Percentiles rank a stretch among this genome's conserved stretches.
These are phyloP conservation scores for Mortierella hygrophila DNA, from an alignment of 192 early-diverging fungal species.

Conservation along the genomic window DNA sequence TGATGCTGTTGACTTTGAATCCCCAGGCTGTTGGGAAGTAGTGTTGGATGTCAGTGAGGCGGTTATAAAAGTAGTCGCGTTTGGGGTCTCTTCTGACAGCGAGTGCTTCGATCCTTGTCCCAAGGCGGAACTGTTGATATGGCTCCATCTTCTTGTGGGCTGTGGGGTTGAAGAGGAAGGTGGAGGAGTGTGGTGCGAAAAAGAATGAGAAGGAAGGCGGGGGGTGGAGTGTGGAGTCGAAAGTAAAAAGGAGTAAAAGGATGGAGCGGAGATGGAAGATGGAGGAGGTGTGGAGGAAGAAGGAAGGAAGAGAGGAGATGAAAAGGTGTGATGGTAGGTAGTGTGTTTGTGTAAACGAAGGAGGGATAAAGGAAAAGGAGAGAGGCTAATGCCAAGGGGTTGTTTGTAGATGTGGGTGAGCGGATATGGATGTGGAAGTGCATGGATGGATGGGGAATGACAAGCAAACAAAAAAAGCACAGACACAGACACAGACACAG, in stretches of 20 bases:
- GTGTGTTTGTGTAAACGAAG: too few relatives aligned
- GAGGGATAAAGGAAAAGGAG: too few relatives aligned
- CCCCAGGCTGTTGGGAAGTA: conserved; percentile 1
- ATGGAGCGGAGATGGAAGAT: not conserved
- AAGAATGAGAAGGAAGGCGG: not conserved
- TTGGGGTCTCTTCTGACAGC: not conserved
- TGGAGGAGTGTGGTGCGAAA: not conserved
- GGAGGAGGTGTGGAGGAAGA: not conserved
- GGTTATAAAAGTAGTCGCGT: not conserved
- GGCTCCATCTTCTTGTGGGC: not conserved
- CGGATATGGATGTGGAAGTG: too few relatives aligned
- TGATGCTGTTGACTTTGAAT: not conserved
- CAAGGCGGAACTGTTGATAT: not conserved
- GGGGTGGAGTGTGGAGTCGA: not conserved
- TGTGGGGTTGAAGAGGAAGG: not conserved
- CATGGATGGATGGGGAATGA: too few relatives aligned
- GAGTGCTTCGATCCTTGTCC: not conserved
- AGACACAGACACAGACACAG: too few relatives aligned
- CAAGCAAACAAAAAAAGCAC: too few relatives aligned
- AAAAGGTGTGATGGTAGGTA: not conserved
- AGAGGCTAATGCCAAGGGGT: too few relatives aligned
- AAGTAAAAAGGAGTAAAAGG: not conserved
- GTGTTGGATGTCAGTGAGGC: not conserved
- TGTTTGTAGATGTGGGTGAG: too few relatives aligned
- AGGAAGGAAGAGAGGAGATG: too few relatives aligned